A percentile compares a stretch with the other conserved stretches of the same genome.
These are phyloP conservation scores for Rubia occidens DNA, from an alignment of 305 asterid genomes.

Conservation along the genomic window DNA sequence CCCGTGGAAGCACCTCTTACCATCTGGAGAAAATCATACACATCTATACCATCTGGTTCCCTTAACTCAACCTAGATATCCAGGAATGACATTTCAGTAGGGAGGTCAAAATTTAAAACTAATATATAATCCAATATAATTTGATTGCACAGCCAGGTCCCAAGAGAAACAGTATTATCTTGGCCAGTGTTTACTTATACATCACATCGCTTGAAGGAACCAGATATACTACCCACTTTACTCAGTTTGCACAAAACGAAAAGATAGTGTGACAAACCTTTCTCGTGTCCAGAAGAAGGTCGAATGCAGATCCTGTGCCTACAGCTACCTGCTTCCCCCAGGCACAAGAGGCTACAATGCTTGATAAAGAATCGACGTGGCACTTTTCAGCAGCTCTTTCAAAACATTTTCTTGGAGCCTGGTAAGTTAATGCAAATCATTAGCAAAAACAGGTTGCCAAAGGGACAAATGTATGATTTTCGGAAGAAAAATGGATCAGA, in stretches of 20 bases:
- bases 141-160: not conserved
- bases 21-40: slow-evolving; percentile 77
- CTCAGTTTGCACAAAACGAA: not conserved
- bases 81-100: slow-evolving; percentile 10
- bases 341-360: slow-evolving; percentile 91
- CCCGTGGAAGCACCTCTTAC: slow-evolving; percentile 48
- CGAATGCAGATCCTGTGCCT: slow-evolving; percentile 93
- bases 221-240: not conserved
- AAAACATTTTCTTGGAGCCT: slow-evolving; percentile 94
- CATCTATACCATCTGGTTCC: slow-evolving; percentile 52
- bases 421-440: slow-evolving; percentile 18
- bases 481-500: slow-evolving; percentile 14
- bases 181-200: not conserved
- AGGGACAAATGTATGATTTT: slow-evolving; percentile 12
- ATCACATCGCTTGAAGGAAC: not conserved
- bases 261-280: slow-evolving; percentile 37
- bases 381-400: slow-evolving; percentile 97
- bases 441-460: slow-evolving; percentile 14
- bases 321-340: slow-evolving; percentile 96
- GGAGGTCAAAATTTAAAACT: not conserved
- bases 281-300: slow-evolving; percentile 80
- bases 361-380: slow-evolving; percentile 68
- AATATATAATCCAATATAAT: not conserved
- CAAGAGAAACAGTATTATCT: not conserved
- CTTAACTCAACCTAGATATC: slow-evolving; percentile 49